phyloP scores from a whole-genome alignment of 2,329 filamentous ascomycete species.

The Iodosphaeria phyllophila region DNA sequence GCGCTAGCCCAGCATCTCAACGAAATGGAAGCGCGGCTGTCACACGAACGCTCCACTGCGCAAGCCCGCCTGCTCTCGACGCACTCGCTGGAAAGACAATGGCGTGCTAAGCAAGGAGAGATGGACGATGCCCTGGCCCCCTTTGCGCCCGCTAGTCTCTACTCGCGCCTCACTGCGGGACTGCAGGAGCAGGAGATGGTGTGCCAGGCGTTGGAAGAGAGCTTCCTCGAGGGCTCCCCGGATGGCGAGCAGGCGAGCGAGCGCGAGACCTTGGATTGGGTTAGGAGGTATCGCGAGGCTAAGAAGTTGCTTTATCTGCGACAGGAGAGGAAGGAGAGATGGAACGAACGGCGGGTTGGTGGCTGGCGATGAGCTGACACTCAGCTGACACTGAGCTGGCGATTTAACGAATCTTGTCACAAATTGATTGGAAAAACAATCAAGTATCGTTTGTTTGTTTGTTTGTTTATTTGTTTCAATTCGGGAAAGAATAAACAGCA shows the following conservation, averaged over 20 bases:
- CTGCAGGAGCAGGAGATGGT: slow-evolving; percentile 69
- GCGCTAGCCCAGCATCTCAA: slow-evolving; percentile 45
- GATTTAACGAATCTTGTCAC: too few relatives aligned
- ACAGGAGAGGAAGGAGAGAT: slow-evolving; percentile 74
- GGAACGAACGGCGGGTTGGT: slow-evolving; percentile 90
- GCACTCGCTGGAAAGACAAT: slow-evolving; percentile 79
- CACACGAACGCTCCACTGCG: slow-evolving; percentile 45
- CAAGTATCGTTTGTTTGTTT: too few relatives aligned
- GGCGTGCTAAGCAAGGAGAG: slow-evolving; percentile 72
- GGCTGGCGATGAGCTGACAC: slow-evolving; percentile 56
- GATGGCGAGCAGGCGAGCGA: slow-evolving; percentile 43
- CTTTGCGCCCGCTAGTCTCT: slow-evolving; percentile 74
- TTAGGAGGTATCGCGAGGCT: slow-evolving; percentile 62
- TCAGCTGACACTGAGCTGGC: neutral
- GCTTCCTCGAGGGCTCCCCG: slow-evolving; percentile 52
- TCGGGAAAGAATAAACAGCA: too few relatives aligned
- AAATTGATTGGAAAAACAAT: too few relatives aligned
- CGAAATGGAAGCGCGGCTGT: slow-evolving; percentile 36
- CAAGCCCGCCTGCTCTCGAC: slow-evolving; percentile 70
- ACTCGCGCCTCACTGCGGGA: slow-evolving; percentile 59
- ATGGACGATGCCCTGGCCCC: slow-evolving; percentile 73
- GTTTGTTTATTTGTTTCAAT: too few relatives aligned
- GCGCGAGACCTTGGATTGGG: slow-evolving; percentile 72
- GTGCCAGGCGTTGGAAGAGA: slow-evolving; percentile 74
- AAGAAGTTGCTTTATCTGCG: slow-evolving; percentile 63